Evolutionary conservation across 2,329 filamentous ascomycete genomes (phyloP).

Genomic region (Knoxdaviesia proteae): DNA sequence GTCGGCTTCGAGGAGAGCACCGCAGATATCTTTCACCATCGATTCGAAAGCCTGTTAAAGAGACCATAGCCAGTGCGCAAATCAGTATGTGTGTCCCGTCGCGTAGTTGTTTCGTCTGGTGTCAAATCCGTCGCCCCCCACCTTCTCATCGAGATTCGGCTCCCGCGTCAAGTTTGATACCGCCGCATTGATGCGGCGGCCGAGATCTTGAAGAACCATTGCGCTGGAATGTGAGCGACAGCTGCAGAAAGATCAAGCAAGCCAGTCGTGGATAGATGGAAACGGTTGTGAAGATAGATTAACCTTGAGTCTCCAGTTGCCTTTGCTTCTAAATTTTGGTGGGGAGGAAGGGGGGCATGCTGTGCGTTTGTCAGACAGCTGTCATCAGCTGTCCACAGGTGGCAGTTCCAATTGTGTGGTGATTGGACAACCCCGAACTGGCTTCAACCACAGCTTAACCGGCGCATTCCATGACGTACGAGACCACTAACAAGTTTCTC

Average conservation of each 20-base stretch:
- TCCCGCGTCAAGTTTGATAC: slow-evolving; percentile 84
- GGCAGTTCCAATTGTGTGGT: no score
- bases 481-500: no score
- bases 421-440: no score
- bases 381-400: no score
- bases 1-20: slow-evolving; percentile 86
- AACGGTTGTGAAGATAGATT: no score
- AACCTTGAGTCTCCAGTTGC: no score
- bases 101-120: background rate
- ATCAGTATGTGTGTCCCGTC: slow-evolving; percentile 3
- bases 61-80: background rate
- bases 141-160: slow-evolving; percentile 91
- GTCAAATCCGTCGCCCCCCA: slow-evolving; percentile 12
- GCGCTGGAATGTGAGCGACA: slow-evolving; percentile 2
- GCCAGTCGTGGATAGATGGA: background rate
- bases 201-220: slow-evolving; percentile 98
- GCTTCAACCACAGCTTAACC: no score
- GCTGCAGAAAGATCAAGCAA: background rate
- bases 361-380: no score
- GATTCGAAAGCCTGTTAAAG: slow-evolving; percentile 61
- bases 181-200: slow-evolving; percentile 93
- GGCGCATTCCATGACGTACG: no score
- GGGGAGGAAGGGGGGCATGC: no score
- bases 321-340: no score
- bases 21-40: slow-evolving; percentile 97